Evolutionary conservation across 2,329 filamentous ascomycete species (phyloP).

Genomic region (Chaetoscypha palmicola): DNA sequence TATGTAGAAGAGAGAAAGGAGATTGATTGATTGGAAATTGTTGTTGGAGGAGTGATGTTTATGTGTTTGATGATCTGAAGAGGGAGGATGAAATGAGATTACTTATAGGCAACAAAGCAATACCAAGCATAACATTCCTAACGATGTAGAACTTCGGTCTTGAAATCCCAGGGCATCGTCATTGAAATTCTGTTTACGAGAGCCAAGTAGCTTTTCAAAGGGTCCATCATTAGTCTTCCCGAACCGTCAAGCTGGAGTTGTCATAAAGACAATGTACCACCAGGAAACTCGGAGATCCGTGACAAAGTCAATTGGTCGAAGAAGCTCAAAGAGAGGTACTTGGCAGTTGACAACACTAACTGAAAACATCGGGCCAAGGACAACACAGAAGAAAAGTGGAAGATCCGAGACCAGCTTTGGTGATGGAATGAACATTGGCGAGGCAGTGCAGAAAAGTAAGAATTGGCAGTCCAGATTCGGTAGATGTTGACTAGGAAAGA

Average conservation of each 20-base stretch:
- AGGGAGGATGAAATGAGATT: not conserved
- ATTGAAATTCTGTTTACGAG: not conserved
- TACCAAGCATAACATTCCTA: no score
- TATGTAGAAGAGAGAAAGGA: not conserved
- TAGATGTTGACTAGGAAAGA: not conserved
- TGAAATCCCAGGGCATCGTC: not conserved
- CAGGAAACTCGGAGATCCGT: no score
- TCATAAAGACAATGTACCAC: no score
- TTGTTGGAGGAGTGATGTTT: not conserved
- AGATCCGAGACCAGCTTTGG: no score
- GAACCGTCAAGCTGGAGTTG: no score
- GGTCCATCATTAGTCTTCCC: no score
- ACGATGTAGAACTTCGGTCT: not conserved
- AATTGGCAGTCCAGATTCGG: not conserved
- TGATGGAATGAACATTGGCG: not conserved
- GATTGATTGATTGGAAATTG: not conserved
- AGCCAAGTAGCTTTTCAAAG: not conserved
- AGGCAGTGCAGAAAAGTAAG: conserved; percentile 1
- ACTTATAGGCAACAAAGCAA: not conserved
- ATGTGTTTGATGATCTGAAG: not conserved
- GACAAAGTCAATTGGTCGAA: no score
- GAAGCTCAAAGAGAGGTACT: no score
- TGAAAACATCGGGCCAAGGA: not conserved
- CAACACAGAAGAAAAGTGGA: no score
- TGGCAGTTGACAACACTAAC: not conserved